These are phyloP conservation scores for Cordyceps pruinosa DNA, from an alignment of 2,329 filamentous ascomycete species.

Conservation along the genomic window DNA sequence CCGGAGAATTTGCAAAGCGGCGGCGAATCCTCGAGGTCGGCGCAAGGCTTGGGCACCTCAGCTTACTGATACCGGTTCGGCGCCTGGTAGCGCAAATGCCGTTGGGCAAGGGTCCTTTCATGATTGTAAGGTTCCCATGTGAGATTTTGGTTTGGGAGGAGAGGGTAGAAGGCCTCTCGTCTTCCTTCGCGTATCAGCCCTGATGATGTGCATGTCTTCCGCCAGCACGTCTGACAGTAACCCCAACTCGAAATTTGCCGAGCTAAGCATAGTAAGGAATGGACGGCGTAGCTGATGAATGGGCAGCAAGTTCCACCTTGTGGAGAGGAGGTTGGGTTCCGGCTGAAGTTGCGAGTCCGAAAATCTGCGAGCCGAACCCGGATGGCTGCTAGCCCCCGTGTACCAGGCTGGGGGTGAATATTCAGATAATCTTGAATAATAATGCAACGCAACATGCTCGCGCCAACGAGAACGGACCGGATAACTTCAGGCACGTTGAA, in stretches of 20 bases:
- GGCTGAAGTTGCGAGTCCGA: neutral
- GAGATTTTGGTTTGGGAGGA: neutral
- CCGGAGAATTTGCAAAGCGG: neutral
- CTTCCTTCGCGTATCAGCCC: neutral
- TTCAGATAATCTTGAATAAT: neutral
- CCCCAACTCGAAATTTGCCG: neutral
- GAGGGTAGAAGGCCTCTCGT: neutral
- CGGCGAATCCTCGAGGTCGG: neutral
- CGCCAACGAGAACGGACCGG: neutral
- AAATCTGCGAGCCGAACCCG: neutral
- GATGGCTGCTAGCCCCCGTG: neutral
- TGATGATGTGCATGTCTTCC: slow-evolving; percentile 2
- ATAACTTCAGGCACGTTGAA: neutral
- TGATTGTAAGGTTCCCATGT: neutral
- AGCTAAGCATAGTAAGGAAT: neutral
- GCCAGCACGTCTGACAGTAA: slow-evolving; percentile 8
- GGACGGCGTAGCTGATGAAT: neutral
- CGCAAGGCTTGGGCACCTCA: neutral
- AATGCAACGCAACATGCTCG: neutral
- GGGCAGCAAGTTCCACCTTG: neutral
- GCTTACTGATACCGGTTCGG: neutral
- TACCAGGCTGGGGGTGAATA: neutral
- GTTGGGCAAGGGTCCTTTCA: neutral
- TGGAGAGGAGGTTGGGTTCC: neutral
- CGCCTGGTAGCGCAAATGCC: neutral